phyloP scores from a whole-genome alignment of 257 asterid species.

The Salvia splendens region DNA sequence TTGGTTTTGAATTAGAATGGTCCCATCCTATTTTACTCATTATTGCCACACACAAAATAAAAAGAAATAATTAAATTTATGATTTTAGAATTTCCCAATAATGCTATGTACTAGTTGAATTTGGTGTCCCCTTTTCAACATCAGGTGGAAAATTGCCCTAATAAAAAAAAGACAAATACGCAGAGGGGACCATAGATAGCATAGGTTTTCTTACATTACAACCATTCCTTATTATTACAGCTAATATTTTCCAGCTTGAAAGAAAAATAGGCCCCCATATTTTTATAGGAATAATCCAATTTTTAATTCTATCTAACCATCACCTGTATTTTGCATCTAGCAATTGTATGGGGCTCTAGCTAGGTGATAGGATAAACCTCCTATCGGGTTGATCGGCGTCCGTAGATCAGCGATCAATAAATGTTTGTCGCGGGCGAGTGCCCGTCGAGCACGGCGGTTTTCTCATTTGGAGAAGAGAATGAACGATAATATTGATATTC shows the following conservation, averaged over 20 bases:
- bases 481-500: too few species aligned
- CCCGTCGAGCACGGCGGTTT: too few species aligned
- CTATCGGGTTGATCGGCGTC: too few species aligned
- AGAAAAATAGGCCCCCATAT: not conserved
- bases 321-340: constrained; percentile 26
- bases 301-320: constrained; percentile 29
- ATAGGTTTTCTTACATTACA: constrained; percentile 28
- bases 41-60: not conserved
- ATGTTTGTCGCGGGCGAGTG: too few species aligned
- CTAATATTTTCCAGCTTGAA: constrained; percentile 43
- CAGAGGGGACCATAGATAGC: constrained; percentile 30
- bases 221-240: constrained; percentile 31
- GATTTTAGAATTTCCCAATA: not conserved
- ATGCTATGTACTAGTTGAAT: not conserved
- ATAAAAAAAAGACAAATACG: constrained; percentile 6
- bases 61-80: not conserved
- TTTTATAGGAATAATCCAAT: constrained; percentile 31
- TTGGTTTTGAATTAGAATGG: not conserved
- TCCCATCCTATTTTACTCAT: not conserved
- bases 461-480: too few species aligned
- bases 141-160: constrained; percentile 22
- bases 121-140: constrained; percentile 32
- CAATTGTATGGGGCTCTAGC: constrained; percentile 36
- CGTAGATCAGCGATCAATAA: too few species aligned
- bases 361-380: too few species aligned